Conservation (phyloP, 192 early-diverging fungal species). For the Rhizoclosmatium sp. region DNA sequence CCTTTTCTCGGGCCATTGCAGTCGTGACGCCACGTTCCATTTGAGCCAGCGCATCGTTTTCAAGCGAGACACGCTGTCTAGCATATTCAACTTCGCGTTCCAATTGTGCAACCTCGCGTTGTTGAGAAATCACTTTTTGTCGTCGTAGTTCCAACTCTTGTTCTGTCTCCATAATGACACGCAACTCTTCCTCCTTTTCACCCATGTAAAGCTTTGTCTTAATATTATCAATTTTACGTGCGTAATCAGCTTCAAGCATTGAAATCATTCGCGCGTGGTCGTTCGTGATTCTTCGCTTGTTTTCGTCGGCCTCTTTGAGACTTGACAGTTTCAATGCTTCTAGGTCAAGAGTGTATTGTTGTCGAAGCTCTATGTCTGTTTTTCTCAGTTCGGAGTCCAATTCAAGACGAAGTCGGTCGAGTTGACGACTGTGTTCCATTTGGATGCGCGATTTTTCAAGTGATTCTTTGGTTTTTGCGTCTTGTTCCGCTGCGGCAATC, state of each 20-base stretch:
- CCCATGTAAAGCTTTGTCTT: conserved; percentile 12
- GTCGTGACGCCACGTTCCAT: conserved; percentile 26
- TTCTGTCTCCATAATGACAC: conserved; percentile 25
- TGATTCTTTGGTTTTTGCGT: neutral
- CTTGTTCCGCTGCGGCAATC: neutral
- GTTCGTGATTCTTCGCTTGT: conserved; percentile 16
- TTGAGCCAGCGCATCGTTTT: conserved; percentile 33
- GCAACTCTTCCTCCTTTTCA: conserved; percentile 33
- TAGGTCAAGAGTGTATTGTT: neutral
- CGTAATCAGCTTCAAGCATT: conserved; percentile 17
- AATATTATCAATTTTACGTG: conserved; percentile 17
- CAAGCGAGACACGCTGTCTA: neutral
- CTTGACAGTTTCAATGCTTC: conserved; percentile 7
- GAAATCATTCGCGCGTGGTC: conserved; percentile 24
- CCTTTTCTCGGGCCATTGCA: conserved; percentile 19
- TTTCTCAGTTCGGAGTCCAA: conserved; percentile 1
- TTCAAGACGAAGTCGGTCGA: conserved; percentile 4
- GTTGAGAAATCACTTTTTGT: conserved; percentile 1
- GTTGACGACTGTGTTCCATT: conserved; percentile 3
- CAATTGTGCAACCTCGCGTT: conserved; percentile 15
- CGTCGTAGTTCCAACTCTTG: neutral
- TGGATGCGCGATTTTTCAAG: conserved; percentile 13
- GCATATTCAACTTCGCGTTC: conserved; percentile 28
- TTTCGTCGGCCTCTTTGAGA: conserved; percentile 6
- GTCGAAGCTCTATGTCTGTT: conserved; percentile 7